Evolutionary conservation across 78 protist genomes (phyloP).

Genomic region (Dictyostelium intermedium): DNA sequence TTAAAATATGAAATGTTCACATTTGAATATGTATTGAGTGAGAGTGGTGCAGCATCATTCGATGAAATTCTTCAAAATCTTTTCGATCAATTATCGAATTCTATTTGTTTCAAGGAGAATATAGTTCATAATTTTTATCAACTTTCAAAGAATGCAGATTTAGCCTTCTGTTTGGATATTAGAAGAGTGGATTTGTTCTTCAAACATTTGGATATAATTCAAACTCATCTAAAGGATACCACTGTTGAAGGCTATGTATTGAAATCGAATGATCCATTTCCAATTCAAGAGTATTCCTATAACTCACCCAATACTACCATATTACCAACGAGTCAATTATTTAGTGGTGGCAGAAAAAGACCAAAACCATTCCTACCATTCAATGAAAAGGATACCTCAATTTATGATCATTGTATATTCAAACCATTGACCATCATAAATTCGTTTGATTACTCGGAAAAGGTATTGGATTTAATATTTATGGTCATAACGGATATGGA

Average conservation of each 20-base stretch:
- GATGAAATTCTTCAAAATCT: not conserved
- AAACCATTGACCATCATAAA: not conserved
- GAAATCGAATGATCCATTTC: not conserved
- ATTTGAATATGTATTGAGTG: not conserved
- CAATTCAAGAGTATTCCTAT: not conserved
- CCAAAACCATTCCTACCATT: not conserved
- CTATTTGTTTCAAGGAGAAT: not conserved
- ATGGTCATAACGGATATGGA: not conserved
- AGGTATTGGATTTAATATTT: not conserved
- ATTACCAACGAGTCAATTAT: not conserved
- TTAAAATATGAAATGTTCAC: not conserved
- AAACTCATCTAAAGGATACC: not conserved
- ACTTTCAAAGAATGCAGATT: not conserved
- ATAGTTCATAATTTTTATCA: not conserved
- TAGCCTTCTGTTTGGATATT: not conserved
- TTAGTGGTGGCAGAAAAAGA: not conserved
- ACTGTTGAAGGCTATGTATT: not conserved
- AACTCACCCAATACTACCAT: not conserved
- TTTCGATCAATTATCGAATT: not conserved
- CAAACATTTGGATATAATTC: not conserved
- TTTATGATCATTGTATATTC: not conserved
- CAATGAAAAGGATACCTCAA: not conserved
- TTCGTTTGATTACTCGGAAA: not conserved
- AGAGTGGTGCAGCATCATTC: not conserved
- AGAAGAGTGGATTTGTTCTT: not conserved